Evolutionary conservation across 179 eudicot genomes (phyloP).

Genomic region (Vitellaria paradoxa): DNA sequence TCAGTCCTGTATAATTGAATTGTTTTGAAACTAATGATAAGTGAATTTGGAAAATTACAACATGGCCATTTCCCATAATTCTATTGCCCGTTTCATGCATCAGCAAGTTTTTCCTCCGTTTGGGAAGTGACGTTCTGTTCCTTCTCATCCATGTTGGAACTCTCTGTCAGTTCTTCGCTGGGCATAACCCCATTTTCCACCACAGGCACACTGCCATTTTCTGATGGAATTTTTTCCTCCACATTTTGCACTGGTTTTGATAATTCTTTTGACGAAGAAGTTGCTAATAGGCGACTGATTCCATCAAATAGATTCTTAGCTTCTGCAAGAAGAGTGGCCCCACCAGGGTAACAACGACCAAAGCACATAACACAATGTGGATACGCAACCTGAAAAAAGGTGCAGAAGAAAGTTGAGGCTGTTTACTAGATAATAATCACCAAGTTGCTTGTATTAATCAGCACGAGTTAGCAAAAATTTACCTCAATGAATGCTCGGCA

Average conservation of each 20-base stretch:
- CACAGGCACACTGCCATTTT: conserved; percentile 43
- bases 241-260: conserved; percentile 47
- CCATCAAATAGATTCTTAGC: conserved; percentile 74
- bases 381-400: conserved; percentile 58
- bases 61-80: not conserved
- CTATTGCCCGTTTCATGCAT: conserved; percentile 8
- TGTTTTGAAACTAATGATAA: not conserved
- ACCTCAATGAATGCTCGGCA: conserved; percentile 96
- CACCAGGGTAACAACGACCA: conserved; percentile 92
- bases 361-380: conserved; percentile 87
- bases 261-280: conserved; percentile 54
- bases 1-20: not conserved
- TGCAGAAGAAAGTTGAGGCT: not conserved
- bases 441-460: not conserved
- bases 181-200: conserved; percentile 57
- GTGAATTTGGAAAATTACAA: not conserved
- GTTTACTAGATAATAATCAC: not conserved
- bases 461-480: not conserved
- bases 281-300: conserved; percentile 60
- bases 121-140: conserved; percentile 23
- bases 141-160: conserved; percentile 27
- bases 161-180: conserved; percentile 31
- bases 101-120: conserved; percentile 20
- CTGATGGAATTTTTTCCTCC: conserved; percentile 36
- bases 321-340: conserved; percentile 59